Base-by-base conservation (phyloP, 768 basidiomycete genomes). In the Phlegmacium glaucopus region DNA sequence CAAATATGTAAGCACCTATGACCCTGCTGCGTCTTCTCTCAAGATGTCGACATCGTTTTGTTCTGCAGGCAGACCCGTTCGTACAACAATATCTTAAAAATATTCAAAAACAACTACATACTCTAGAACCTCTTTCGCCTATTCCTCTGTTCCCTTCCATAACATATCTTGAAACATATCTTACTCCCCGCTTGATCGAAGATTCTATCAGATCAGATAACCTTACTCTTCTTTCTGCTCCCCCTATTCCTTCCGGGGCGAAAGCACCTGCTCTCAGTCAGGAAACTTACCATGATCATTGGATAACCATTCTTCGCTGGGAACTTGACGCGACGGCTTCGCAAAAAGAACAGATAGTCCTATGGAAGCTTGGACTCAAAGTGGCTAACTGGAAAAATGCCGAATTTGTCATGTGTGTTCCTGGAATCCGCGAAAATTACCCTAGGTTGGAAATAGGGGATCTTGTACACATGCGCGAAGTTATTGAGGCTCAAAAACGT, bases 31-130 rank as follows among this genome's bases (percentile, higher is more conserved):
- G 4, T 39, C 16, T 15, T 22, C 22, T 22, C 22, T 22, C 22
- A 22, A 22, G 22, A 5, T 6, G 29, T 9, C 27, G 15, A 37
- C 39, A 44, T 30, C 42, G 28, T 55, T 28, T n/a, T 35, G 10
- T 32, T 44, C 18, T 35, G 22, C 44, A 78, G 76, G 77, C 77
- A 51, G 72, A 76, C 37, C 61, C 67, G 36, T 78, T 75, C 58
- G 61, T 75, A 48, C 77, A 75, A 35, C 68, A 73, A 55, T 77
- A 72, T 61, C 65, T 78, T 49, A 68, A 68, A 66, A 71, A 74
- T 51, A 72, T 78, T 27, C 76, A 78, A 66, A 72, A 63, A 49
- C 67, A 70, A 61, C 56, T 65, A 38, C 74, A 77, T 57, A 60
- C 59, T 16, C 63, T 78, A 44, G 58, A 65, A 30, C 66, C 71